phyloP scores from a whole-genome alignment of 2,329 filamentous ascomycete genomes.

The Neocatenulostroma microsporum region DNA sequence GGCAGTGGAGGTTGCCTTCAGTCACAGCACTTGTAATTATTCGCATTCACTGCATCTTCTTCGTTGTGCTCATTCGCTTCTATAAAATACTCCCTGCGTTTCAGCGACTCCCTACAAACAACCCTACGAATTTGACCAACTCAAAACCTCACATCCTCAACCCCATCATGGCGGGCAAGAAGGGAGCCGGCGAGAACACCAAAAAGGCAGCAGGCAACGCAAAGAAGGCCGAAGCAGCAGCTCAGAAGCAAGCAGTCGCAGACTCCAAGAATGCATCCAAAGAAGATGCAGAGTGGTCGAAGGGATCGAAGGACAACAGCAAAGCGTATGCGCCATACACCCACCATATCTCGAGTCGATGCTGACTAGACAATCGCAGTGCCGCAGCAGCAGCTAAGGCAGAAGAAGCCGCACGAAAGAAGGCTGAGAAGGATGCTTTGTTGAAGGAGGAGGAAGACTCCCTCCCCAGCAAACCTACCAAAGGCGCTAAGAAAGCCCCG shows the following conservation, averaged over 20 bases:
- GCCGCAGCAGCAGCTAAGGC: constrained; percentile 79
- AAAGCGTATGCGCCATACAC: constrained; percentile 64
- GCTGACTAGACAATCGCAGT: constrained; percentile 42
- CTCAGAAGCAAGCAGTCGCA: constrained; percentile 65
- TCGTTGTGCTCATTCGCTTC: too few relatives aligned
- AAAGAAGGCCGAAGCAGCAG: constrained; percentile 82
- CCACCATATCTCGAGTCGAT: neutral
- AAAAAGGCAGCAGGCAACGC: constrained; percentile 90
- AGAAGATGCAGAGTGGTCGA: constrained; percentile 72
- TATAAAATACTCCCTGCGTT: too few relatives aligned
- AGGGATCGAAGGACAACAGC: constrained; percentile 72
- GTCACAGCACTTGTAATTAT: too few relatives aligned
- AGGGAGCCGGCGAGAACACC: constrained; percentile 58
- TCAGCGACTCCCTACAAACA: too few relatives aligned
- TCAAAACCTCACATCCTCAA: too few relatives aligned
- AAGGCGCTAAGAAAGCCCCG: constrained; percentile 51
- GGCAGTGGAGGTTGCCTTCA: too few relatives aligned
- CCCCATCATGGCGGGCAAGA: constrained; percentile 66
- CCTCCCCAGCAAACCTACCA: constrained; percentile 53
- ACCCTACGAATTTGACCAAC: too few relatives aligned
- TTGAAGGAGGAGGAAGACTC: constrained; percentile 73
- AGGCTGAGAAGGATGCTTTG: constrained; percentile 81
- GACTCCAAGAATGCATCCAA: constrained; percentile 57
- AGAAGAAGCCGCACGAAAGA: constrained; percentile 74
- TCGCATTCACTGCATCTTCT: too few relatives aligned